A percentile compares a stretch with the other conserved stretches of the same genome.
Conservation (phyloP, 2,329 filamentous ascomycete genomes). For the Cladophialophora immunda region DNA sequence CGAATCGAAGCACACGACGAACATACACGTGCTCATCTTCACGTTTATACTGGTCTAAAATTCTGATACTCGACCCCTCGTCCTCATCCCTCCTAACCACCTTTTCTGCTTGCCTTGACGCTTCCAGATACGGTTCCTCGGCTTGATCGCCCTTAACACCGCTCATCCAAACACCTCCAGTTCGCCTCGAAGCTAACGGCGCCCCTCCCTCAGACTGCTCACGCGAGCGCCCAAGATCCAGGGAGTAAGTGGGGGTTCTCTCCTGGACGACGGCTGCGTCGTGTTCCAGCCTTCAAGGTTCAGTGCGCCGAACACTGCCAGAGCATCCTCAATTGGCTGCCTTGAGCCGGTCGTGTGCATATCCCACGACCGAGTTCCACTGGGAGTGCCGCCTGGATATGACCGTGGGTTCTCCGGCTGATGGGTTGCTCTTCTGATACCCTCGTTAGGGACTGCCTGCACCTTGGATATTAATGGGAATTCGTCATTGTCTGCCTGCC, state of each 20-base stretch:
- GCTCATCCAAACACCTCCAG: conserved; percentile 11
- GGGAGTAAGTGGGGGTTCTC: conserved; percentile 27
- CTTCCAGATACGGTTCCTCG: conserved; percentile 21
- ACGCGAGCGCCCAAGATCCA: conserved; percentile 35
- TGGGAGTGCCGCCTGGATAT: conserved; percentile 5
- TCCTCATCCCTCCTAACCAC: conserved; percentile 15
- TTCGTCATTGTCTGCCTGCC: conserved; percentile 21
- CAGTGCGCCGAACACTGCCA: conserved; percentile 7
- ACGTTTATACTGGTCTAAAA: conserved; percentile 39
- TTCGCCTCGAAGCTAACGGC: conserved; percentile 11
- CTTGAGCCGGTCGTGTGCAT: conserved; percentile 28
- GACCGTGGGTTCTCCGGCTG: conserved; percentile 21
- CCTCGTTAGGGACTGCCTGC: not conserved
- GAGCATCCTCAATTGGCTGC: conserved; percentile 28
- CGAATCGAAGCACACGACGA: conserved; percentile 31
- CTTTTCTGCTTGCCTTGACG: conserved; percentile 17
- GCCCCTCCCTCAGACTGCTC: conserved; percentile 31
- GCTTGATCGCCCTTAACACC: conserved; percentile 17
- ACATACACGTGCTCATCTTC: conserved; percentile 34
- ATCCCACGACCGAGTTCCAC: conserved; percentile 28
- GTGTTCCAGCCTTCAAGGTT: conserved; percentile 15
- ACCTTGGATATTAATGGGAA: not conserved
- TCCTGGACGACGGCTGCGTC: conserved; percentile 7
- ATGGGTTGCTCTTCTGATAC: not conserved
- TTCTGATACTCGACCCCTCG: conserved; percentile 7